Evolutionary conservation across 2,329 filamentous ascomycete genomes (phyloP).

Genomic region (Phoma sp.): DNA sequence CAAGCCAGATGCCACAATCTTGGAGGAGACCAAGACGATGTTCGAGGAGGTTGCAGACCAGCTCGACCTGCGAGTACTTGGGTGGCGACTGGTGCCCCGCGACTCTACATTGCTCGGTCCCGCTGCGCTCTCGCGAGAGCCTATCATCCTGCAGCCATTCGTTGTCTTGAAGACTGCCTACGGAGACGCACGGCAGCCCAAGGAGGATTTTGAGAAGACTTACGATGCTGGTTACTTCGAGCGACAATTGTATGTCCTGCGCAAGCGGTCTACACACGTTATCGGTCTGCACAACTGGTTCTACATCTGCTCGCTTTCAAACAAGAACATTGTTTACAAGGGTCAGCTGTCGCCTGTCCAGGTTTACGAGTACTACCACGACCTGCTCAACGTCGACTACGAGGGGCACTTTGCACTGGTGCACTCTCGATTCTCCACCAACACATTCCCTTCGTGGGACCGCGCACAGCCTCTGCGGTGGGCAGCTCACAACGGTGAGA

Average conservation of each 20-base stretch:
- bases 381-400: slow-evolving; percentile 95
- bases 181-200: slow-evolving; percentile 78
- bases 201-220: slow-evolving; percentile 75
- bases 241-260: slow-evolving; percentile 89
- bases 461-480: slow-evolving; percentile 94
- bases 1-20: slow-evolving; percentile 89
- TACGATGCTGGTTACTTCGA: slow-evolving; percentile 90
- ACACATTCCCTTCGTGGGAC: slow-evolving; percentile 98
- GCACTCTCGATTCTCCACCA: slow-evolving; percentile 96
- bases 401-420: slow-evolving; percentile 96
- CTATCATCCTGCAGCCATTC: slow-evolving; percentile 93
- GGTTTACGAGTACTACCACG: slow-evolving; percentile 98
- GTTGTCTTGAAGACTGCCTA: slow-evolving; percentile 87
- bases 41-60: slow-evolving; percentile 94
- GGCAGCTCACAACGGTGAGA: slow-evolving; percentile 98
- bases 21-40: slow-evolving; percentile 87
- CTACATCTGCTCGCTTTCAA: slow-evolving; percentile 94
- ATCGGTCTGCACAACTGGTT: slow-evolving; percentile 98
- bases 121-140: slow-evolving; percentile 91
- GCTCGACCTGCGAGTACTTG: slow-evolving; percentile 86
- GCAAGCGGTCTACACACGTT: slow-evolving; percentile 92
- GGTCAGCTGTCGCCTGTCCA: slow-evolving; percentile 92
- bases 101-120: slow-evolving; percentile 93
- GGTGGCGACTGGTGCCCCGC: slow-evolving; percentile 94
- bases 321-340: slow-evolving; percentile 99